Evolutionary conservation across 352 stramenopile genomes (phyloP).

Genomic region (Phytophthora hybrid): DNA sequence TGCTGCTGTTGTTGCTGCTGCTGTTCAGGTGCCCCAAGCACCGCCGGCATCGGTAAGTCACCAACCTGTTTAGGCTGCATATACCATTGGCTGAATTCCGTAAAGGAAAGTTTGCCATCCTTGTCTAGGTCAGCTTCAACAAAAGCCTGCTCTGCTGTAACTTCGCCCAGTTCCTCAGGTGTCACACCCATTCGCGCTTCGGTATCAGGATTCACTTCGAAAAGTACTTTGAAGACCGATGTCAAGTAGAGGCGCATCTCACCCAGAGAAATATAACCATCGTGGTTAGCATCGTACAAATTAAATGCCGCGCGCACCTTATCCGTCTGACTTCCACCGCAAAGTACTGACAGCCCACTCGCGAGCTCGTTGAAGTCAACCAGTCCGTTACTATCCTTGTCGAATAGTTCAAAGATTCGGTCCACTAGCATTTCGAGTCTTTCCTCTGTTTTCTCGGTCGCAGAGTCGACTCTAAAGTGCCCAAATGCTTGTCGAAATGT

Average conservation of each 20-base stretch:
- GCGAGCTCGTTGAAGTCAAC: slow-evolving; percentile 87
- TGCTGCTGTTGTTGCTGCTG: slow-evolving; percentile 15
- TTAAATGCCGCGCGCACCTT: slow-evolving; percentile 87
- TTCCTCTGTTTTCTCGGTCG: slow-evolving; percentile 32
- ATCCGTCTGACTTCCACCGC: slow-evolving; percentile 69
- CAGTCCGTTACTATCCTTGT: slow-evolving; percentile 80
- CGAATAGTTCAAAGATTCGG: slow-evolving; percentile 84
- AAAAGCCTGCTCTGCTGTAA: slow-evolving; percentile 87
- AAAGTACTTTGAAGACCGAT: slow-evolving; percentile 90
- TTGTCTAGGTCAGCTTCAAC: slow-evolving; percentile 76
- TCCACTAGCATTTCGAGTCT: slow-evolving; percentile 73
- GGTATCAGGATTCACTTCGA: slow-evolving; percentile 79
- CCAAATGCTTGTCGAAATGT: slow-evolving; percentile 69
- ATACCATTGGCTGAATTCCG: slow-evolving; percentile 88
- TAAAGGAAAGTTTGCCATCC: slow-evolving; percentile 84
- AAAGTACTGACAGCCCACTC: slow-evolving; percentile 83
- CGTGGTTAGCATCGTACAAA: slow-evolving; percentile 90
- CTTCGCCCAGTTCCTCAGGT: slow-evolving; percentile 73
- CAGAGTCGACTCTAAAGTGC: slow-evolving; percentile 53
- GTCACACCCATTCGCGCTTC: slow-evolving; percentile 68
- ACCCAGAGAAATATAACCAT: slow-evolving; percentile 85
- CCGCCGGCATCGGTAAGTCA: slow-evolving; percentile 28
- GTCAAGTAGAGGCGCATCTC: slow-evolving; percentile 89
- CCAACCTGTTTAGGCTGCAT: slow-evolving; percentile 50
- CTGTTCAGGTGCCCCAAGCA: slow-evolving; percentile 29